Conservation (phyloP, 164 flowering plant genomes). For the Vitis rupestris region DNA sequence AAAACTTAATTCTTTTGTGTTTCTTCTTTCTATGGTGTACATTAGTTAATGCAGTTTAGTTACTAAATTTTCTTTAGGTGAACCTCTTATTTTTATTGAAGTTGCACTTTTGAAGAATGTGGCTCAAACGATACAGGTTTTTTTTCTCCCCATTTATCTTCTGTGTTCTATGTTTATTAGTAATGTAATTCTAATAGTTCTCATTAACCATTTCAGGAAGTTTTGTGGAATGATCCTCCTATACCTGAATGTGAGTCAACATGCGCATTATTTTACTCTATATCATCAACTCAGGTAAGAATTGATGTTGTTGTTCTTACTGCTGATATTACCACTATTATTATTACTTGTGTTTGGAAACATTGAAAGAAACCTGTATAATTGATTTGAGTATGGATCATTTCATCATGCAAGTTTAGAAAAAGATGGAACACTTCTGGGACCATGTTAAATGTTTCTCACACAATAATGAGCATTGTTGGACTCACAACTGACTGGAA, state of each 20-base stretch:
- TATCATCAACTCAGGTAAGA: slow-evolving; percentile 89
- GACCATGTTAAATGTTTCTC: not conserved
- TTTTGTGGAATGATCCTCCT: slow-evolving; percentile 88
- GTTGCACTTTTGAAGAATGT: slow-evolving; percentile 85
- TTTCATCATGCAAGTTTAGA: not conserved
- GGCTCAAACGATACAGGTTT: slow-evolving; percentile 83
- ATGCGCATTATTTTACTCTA: slow-evolving; percentile 90
- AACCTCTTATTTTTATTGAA: slow-evolving; percentile 93
- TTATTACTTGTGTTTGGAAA: no score
- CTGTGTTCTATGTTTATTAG: slow-evolving; percentile 4
- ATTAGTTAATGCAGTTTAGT: not conserved
- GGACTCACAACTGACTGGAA: no score
- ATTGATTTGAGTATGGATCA: not conserved
- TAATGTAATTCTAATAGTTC: not conserved
- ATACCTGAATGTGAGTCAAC: slow-evolving; percentile 78
- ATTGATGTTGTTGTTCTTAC: not conserved
- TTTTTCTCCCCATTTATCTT: slow-evolving; percentile 1
- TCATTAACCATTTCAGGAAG: slow-evolving; percentile 53
- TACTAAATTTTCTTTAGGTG: slow-evolving; percentile 50
- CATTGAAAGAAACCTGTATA: not conserved
- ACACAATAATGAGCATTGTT: no score
- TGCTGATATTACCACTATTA: no score
- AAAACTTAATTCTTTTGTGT: not conserved
- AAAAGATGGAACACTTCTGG: not conserved
- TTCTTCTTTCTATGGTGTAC: not conserved